Conservation (phyloP, 2,329 filamentous ascomycete species). For the Ceratocystis variospora region DNA sequence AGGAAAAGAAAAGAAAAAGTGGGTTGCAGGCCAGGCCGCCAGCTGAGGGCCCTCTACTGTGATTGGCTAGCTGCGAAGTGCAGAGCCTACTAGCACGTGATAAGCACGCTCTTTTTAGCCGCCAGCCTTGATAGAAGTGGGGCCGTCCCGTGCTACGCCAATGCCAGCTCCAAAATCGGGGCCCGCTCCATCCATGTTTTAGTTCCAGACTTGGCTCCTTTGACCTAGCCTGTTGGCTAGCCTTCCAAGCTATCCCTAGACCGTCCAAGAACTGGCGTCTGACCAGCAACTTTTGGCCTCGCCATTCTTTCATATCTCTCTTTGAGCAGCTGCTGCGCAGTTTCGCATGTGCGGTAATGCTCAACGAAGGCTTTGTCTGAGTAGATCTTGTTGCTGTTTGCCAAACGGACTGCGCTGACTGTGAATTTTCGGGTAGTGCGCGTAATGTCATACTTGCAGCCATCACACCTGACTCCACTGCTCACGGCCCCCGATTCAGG, state of each 20-base stretch:
- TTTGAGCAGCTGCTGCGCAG: slow-evolving; percentile 2
- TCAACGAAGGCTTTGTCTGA: slow-evolving; percentile 4
- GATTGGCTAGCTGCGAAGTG: not conserved
- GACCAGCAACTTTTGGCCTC: too few species aligned
- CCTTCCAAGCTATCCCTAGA: too few species aligned
- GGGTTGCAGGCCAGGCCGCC: not conserved
- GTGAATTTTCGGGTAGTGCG: not conserved
- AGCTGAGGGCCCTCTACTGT: not conserved
- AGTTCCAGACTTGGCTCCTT: too few species aligned
- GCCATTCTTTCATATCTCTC: not conserved
- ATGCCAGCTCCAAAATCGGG: too few species aligned
- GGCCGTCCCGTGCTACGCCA: not conserved
- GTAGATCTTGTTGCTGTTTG: not conserved
- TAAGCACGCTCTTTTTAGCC: not conserved
- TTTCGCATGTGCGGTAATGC: not conserved
- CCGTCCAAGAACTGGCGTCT: too few species aligned
- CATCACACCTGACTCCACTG: slow-evolving; percentile 4
- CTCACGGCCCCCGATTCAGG: not conserved
- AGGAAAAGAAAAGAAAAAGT: not conserved
- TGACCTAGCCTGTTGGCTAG: too few species aligned
- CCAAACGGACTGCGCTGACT: not conserved
- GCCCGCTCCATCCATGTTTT: too few species aligned
- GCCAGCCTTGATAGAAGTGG: not conserved
- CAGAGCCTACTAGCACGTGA: not conserved
- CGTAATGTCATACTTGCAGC: not conserved